Conservation (phyloP, 257 asterid genomes). For the Petunia secreta region DNA sequence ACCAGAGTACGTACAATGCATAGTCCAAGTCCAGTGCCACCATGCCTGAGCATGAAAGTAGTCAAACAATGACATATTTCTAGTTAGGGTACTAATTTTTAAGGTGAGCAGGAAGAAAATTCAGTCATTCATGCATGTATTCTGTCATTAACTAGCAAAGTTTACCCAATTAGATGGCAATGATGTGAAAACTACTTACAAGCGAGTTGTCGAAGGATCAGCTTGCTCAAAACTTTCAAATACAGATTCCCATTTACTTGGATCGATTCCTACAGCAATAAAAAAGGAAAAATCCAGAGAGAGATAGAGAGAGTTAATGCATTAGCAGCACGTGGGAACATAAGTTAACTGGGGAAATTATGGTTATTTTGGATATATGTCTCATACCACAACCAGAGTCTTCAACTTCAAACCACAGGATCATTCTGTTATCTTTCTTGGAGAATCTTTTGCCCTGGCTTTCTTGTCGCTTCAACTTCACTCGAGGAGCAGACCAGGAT, state of each 20-base stretch:
- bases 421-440: constrained; percentile 61
- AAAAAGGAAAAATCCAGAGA: constrained; percentile 17
- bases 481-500: constrained; percentile 49
- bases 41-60: constrained; percentile 62
- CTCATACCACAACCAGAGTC: constrained; percentile 92
- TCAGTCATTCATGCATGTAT: neutral
- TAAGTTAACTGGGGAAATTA: neutral
- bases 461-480: constrained; percentile 49
- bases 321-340: constrained; percentile 23
- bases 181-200: constrained; percentile 53
- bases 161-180: constrained; percentile 5
- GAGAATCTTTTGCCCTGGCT: constrained; percentile 47
- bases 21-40: constrained; percentile 96
- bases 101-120: neutral
- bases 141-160: neutral
- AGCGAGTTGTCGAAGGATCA: constrained; percentile 92
- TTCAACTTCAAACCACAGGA: constrained; percentile 88
- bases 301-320: constrained; percentile 6
- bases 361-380: constrained; percentile 21
- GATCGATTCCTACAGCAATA: constrained; percentile 68
- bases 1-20: constrained; percentile 96
- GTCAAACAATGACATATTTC: neutral
- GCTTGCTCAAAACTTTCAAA: constrained; percentile 98
- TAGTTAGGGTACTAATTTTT: neutral
- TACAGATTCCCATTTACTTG: constrained; percentile 94